These are phyloP conservation scores for Withania somnifera DNA, from an alignment of 305 asterid species.

Conservation along the genomic window DNA sequence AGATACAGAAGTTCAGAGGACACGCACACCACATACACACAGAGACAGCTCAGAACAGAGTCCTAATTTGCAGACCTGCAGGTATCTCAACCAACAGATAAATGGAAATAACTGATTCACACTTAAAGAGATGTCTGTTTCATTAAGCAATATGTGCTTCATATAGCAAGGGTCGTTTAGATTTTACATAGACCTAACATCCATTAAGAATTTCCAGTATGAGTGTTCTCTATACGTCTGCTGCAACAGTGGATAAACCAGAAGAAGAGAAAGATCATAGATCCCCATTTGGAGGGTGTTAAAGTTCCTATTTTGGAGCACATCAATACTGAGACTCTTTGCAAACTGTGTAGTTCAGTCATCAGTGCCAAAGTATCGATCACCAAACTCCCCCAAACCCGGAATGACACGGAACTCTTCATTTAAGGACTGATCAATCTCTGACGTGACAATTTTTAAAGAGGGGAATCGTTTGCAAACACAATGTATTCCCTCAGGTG, in stretches of 20 bases:
- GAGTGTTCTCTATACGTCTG: background rate
- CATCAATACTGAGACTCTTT: background rate
- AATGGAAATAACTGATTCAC: no score
- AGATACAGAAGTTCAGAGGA: background rate
- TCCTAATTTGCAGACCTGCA: no score
- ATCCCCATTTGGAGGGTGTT: background rate
- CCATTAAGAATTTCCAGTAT: background rate
- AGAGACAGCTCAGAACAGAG: background rate
- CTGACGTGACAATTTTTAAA: slow-evolving; percentile 83
- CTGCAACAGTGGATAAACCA: background rate
- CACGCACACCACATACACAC: background rate
- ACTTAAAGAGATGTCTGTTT: background rate
- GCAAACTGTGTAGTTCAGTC: slow-evolving; percentile 29
- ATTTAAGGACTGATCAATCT: slow-evolving; percentile 72
- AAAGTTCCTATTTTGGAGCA: background rate
- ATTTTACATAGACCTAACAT: background rate
- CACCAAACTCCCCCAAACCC: slow-evolving; percentile 96
- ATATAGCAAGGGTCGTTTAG: background rate
- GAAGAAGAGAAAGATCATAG: background rate
- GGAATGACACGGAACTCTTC: slow-evolving; percentile 84
- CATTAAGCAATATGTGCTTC: background rate
- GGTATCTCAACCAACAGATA: no score
- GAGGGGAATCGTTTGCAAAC: slow-evolving; percentile 83
- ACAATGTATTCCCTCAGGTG: slow-evolving; percentile 90
- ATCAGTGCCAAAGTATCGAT: slow-evolving; percentile 95